These are phyloP conservation scores for Aphanomyces invadans DNA, from an alignment of 352 stramenopile species.

Conservation along the genomic window DNA sequence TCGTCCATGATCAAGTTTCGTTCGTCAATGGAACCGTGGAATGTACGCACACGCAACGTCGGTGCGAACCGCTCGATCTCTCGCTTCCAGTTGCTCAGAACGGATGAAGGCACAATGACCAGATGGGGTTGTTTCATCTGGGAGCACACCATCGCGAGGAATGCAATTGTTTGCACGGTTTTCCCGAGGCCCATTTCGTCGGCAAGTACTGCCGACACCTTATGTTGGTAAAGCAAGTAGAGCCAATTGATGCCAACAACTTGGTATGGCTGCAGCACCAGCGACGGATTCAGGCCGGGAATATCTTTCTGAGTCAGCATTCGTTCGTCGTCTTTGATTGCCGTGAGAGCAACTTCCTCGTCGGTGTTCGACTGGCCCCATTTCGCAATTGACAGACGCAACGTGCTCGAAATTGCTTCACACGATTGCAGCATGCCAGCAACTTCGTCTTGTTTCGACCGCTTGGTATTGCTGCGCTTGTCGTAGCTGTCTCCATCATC, in stretches of 20 bases:
- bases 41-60: conserved; percentile 78
- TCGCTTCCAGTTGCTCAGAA: conserved; percentile 90
- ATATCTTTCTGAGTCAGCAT: conserved; percentile 66
- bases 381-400: conserved; percentile 10
- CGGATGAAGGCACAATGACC: conserved; percentile 89
- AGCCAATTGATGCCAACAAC: conserved; percentile 80
- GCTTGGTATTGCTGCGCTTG: conserved; percentile 22
- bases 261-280: conserved; percentile 82
- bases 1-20: conserved; percentile 50
- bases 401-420: neutral
- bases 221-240: conserved; percentile 65
- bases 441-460: conserved; percentile 27
- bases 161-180: conserved; percentile 81
- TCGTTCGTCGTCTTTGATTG: conserved; percentile 2
- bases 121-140: conserved; percentile 59
- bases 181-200: conserved; percentile 94
- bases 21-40: conserved; percentile 63
- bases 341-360: conserved; percentile 1
- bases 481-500: conserved; percentile 36
- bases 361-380: conserved; percentile 1
- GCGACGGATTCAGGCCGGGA: conserved; percentile 48
- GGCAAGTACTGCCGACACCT: conserved; percentile 64
- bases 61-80: conserved; percentile 91
- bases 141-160: conserved; percentile 54
- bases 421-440: conserved; percentile 18